phyloP scores from a whole-genome alignment of 176 grass and related monocot species.

The Poa pratensis region DNA sequence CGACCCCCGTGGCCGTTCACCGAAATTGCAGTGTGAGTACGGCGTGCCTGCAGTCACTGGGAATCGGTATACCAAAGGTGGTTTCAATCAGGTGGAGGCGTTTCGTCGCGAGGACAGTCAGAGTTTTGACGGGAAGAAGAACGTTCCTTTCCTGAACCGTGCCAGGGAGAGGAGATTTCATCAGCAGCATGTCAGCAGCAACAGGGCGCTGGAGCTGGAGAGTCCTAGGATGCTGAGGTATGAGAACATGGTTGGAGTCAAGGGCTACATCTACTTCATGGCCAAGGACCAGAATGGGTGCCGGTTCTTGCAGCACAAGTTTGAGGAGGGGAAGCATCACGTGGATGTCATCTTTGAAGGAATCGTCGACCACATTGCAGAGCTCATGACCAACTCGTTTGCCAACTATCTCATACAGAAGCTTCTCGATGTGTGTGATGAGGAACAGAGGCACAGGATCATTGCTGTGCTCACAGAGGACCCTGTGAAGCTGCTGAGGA shows the following conservation, averaged over 20 bases:
- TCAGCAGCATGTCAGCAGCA: conserved; percentile 38
- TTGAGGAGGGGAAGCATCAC: conserved; percentile 66
- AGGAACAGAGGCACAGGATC: conserved; percentile 66
- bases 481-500: conserved; percentile 52
- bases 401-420: conserved; percentile 95
- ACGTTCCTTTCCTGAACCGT: conserved; percentile 40
- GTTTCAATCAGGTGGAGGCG: conserved; percentile 45
- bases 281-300: conserved; percentile 79
- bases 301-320: conserved; percentile 68
- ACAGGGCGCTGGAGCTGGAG: conserved; percentile 35
- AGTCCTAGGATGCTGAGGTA: conserved; percentile 44
- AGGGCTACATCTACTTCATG: conserved; percentile 67
- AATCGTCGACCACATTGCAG: conserved; percentile 64
- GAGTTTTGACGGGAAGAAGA: conserved; percentile 57
- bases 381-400: conserved; percentile 74
- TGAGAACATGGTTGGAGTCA: conserved; percentile 62
- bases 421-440: conserved; percentile 73
- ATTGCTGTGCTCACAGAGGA: conserved; percentile 58
- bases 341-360: conserved; percentile 75
- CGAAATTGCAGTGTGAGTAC: conserved; percentile 30
- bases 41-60: conserved; percentile 17
- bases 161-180: conserved; percentile 43
- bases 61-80: conserved; percentile 11
- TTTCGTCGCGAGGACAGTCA: conserved; percentile 52
- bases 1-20: conserved; percentile 22